phyloP scores from a whole-genome alignment of 768 basidiomycete genomes.

The Lentinula guzmanii region DNA sequence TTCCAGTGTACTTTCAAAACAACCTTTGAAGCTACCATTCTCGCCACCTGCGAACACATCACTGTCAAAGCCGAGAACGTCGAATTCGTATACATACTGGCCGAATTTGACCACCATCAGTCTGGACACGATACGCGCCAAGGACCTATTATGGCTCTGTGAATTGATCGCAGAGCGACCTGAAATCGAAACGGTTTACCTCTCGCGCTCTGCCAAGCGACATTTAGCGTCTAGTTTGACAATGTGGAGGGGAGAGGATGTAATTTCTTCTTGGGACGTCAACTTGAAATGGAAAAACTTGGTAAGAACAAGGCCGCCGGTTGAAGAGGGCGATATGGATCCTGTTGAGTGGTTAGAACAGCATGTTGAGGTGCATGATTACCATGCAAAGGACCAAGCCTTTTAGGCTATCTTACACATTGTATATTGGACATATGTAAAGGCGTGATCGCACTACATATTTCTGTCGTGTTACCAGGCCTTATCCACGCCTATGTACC shows the following conservation, averaged over 20 bases:
- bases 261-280: neutral
- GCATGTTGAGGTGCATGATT: neutral
- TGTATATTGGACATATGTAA: no score
- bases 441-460: no score
- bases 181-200: conserved; percentile 3
- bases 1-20: neutral
- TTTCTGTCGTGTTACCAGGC: no score
- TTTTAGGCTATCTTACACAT: neutral
- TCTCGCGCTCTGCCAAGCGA: conserved; percentile 2
- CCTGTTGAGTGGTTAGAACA: neutral
- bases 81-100: neutral
- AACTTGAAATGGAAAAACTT: neutral
- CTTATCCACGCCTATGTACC: no score
- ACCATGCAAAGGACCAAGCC: neutral
- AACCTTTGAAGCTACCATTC: neutral
- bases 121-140: conserved; percentile 1
- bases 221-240: neutral
- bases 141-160: conserved; percentile 4
- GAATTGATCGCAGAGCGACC: conserved; percentile 3
- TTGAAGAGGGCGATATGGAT: neutral
- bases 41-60: neutral
- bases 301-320: neutral
- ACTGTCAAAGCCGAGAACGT: neutral
- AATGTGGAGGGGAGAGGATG: neutral
- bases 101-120: conserved; percentile 3